These are phyloP conservation scores for Pythium periplocum DNA, from an alignment of 352 stramenopile species.

Conservation along the genomic window DNA sequence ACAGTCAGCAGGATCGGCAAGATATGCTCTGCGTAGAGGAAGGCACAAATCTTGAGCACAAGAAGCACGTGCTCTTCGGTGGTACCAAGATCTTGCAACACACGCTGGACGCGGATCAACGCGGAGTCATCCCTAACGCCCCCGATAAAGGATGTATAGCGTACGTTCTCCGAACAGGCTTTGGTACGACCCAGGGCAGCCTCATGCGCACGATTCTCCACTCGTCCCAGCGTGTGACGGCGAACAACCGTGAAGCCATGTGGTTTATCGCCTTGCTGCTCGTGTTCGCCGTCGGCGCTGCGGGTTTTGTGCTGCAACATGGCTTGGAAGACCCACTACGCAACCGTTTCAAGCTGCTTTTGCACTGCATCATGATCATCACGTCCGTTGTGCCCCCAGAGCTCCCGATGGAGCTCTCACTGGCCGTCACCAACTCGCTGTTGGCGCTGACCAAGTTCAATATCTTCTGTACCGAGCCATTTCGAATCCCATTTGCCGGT, in stretches of 20 bases:
- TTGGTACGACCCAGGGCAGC: slow-evolving; percentile 92
- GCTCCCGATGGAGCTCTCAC: slow-evolving; percentile 92
- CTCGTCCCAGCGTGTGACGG: slow-evolving; percentile 87
- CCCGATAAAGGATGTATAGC: slow-evolving; percentile 86
- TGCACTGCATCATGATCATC: slow-evolving; percentile 96
- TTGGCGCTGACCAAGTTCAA: slow-evolving; percentile 77
- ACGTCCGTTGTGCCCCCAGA: slow-evolving; percentile 94
- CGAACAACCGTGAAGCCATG: slow-evolving; percentile 90
- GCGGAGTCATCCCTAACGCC: slow-evolving; percentile 17
- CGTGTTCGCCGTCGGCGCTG: slow-evolving; percentile 84
- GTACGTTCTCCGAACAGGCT: slow-evolving; percentile 90
- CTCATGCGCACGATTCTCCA: slow-evolving; percentile 94
- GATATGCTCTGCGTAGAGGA: slow-evolving; percentile 22
- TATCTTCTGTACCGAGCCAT: slow-evolving; percentile 94
- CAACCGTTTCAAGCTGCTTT: slow-evolving; percentile 86
- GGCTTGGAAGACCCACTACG: slow-evolving; percentile 41
- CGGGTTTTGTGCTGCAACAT: slow-evolving; percentile 75
- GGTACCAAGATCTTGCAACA: slow-evolving; percentile 58
- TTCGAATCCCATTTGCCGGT: slow-evolving; percentile 91
- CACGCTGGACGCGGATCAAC: slow-evolving; percentile 6
- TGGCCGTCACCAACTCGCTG: slow-evolving; percentile 94
- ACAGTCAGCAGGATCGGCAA: neutral
- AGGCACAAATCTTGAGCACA: slow-evolving; percentile 26
- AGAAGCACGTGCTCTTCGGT: slow-evolving; percentile 75
- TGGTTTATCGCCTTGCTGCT: slow-evolving; percentile 92